Conservation (phyloP, 345 rosid genomes). For the Noccaea caerulescens region DNA sequence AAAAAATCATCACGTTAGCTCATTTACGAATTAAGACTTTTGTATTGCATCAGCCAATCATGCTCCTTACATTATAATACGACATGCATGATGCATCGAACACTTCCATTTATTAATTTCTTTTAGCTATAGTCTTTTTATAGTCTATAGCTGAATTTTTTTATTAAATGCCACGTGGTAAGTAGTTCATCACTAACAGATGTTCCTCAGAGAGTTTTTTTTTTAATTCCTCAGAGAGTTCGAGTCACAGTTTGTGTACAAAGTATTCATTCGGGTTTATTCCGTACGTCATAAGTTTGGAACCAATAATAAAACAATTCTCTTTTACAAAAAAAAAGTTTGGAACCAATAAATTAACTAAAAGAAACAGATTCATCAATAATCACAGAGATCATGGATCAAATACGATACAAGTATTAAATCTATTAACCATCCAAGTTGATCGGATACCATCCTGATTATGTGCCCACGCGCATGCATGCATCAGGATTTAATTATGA, state of each 20-base stretch:
- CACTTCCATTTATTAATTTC: conserved; percentile 12
- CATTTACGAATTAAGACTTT: conserved; percentile 3
- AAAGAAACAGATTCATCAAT: conserved; percentile 3
- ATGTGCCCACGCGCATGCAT: conserved; percentile 24
- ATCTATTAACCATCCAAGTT: conserved; percentile 7
- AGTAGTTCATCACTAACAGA: conserved; percentile 23
- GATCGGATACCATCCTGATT: background rate
- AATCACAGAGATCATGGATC: background rate
- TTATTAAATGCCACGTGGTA: conserved; percentile 29
- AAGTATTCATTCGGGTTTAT: conserved; percentile 3
- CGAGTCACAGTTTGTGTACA: background rate
- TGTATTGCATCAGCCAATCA: conserved; percentile 33
- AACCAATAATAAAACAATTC: background rate
- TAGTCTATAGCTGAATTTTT: background rate
- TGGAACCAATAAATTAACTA: background rate
- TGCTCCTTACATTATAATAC: conserved; percentile 14
- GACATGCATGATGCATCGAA: conserved; percentile 29
- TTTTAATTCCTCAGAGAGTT: background rate
- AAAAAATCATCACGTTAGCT: conserved; percentile 9
- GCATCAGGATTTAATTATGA: conserved; percentile 15
- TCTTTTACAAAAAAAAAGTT: background rate
- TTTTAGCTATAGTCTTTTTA: background rate
- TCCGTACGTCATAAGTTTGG: background rate
- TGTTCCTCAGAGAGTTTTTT: background rate
- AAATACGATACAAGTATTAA: background rate